Evolutionary conservation across 805 yeast genomes (phyloP), one percentile per base, ranked within the genome.

Genomic region (Torulaspora gathmanii): DNA sequence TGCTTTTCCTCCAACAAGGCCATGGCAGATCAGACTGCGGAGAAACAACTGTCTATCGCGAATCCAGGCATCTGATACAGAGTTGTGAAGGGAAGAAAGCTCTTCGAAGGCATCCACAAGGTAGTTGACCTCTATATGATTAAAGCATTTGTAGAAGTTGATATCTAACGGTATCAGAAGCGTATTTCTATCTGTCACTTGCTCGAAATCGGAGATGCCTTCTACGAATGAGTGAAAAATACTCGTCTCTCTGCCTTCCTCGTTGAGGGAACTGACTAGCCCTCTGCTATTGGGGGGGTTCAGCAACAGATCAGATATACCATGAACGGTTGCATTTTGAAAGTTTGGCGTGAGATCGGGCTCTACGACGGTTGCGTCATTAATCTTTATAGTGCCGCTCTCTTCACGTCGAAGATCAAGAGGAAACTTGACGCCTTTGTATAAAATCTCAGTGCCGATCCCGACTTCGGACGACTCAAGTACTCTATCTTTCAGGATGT

Each of bases 281-380:
- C 69, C 69, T 55, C 70, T 72, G 15, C 69, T 50, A 22, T 58
- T 47, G 38, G 66, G 66, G 56, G 65, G 65, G 26, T 55, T 29
- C 11, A 70, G 68, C 1, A 83, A 51, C 9, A 75, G 54, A 13
- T 65, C 54, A 45, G 77, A 78, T 2, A 84, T 70, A 1, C 85
- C 88, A 47, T 84, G 87, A 10, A 87, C 77, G 23, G 75, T 77
- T 0, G 90, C 78, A 53, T 79, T 72, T 54, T 82, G 86, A 36
- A 79, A 76, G 41, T 72, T 71, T 1, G 93, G 87, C 41, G 61
- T 65, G 20, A 79, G 60, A 56, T 84, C 83, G 0, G 72, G 63
- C 19, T 79, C 83, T 1, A 82, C 71, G 3, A 84, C 77, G n/a
- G 47, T 42, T 2, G 57, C 47, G 10, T 45, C 45, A 43, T 61